Percentiles rank a stretch among this genome's conserved stretches.
These are phyloP conservation scores for Chrysanthemum seticuspe DNA, from an alignment of 129 eudicot genomes.

Conservation along the genomic window DNA sequence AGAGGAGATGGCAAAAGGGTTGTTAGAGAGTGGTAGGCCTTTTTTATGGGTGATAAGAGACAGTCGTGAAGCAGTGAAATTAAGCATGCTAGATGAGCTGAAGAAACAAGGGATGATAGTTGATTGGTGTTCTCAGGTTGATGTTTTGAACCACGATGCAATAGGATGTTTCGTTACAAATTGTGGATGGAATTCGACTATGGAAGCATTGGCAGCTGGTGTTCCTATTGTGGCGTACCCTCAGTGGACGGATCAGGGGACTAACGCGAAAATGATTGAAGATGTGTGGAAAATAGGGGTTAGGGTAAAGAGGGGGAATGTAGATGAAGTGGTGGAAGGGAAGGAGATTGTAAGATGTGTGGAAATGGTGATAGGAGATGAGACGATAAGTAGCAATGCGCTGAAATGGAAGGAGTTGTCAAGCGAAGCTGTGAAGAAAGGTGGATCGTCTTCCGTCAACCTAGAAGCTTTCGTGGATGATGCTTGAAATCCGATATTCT, in stretches of 20 bases:
- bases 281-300: conserved; percentile 58
- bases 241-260: conserved; percentile 63
- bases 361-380: conserved; percentile 50
- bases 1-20: conserved; percentile 51
- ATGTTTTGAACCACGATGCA: conserved; percentile 42
- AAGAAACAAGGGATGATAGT: conserved; percentile 40
- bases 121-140: conserved; percentile 50
- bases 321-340: conserved; percentile 41
- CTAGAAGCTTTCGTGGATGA: conserved; percentile 15
- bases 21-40: conserved; percentile 24
- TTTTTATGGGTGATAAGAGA: conserved; percentile 58
- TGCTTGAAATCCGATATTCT: neutral
- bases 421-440: conserved; percentile 30
- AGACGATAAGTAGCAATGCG: conserved; percentile 35
- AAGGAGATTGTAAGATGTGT: conserved; percentile 55
- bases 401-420: conserved; percentile 51
- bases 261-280: conserved; percentile 47
- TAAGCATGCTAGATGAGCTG: conserved; percentile 14
- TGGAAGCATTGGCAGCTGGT: conserved; percentile 54
- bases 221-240: conserved; percentile 67
- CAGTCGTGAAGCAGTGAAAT: conserved; percentile 29
- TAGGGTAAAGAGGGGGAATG: conserved; percentile 39
- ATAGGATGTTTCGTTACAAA: conserved; percentile 63
- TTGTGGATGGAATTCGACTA: conserved; percentile 66
- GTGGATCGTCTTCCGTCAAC: neutral